phyloP scores from a whole-genome alignment of 1,139 yeast genomes.

The Hansenula sp. region DNA sequence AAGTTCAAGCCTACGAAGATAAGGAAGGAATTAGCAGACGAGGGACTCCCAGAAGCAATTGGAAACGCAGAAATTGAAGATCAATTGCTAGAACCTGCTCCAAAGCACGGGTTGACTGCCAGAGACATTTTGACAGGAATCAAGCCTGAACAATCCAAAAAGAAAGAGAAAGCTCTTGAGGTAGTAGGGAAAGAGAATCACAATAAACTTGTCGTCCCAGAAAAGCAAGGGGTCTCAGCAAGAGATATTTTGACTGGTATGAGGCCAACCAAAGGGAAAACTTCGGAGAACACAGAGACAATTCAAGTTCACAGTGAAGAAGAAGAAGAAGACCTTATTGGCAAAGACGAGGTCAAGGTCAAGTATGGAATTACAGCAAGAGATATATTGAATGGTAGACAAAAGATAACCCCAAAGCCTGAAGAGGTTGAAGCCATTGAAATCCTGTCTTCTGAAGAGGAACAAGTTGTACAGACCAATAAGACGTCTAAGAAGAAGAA shows the following conservation, averaged over 20 bases:
- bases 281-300: neutral
- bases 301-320: neutral
- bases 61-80: neutral
- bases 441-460: conserved; percentile 9
- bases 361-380: conserved; percentile 8
- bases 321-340: neutral
- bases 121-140: conserved; percentile 11
- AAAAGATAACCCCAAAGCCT: neutral
- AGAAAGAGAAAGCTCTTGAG: neutral
- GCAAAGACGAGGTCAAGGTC: neutral
- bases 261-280: neutral
- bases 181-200: no score
- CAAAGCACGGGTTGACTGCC: conserved; percentile 7
- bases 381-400: conserved; percentile 8
- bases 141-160: neutral
- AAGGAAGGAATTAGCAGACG: neutral
- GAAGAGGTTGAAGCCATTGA: conserved; percentile 15
- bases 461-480: neutral
- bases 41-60: neutral
- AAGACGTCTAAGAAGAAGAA: conserved; percentile 5
- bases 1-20: conserved; percentile 1
- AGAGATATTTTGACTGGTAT: conserved; percentile 11
- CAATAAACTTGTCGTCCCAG: neutral
- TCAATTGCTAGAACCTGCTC: neutral
- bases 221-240: conserved; percentile 7